phyloP scores from a whole-genome alignment of 306 rosid species.

The Clitoria ternatea region DNA sequence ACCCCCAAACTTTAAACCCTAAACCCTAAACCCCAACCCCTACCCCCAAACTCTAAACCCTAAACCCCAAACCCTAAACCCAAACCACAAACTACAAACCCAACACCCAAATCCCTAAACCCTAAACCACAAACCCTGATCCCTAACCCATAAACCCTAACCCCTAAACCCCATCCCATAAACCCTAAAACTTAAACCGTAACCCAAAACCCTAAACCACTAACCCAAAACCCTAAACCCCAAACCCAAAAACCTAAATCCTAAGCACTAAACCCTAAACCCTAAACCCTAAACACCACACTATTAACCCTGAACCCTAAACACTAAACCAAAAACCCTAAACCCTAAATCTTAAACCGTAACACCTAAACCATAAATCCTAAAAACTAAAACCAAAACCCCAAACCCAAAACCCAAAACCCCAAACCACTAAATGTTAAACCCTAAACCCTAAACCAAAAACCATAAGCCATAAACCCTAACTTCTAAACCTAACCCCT shows the following conservation, averaged over 20 bases:
- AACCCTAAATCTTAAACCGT: too few relatives aligned
- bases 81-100: constrained; percentile 20
- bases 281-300: constrained; percentile 4
- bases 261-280: constrained; percentile 8
- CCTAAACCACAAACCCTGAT: constrained; percentile 19
- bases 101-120: constrained; percentile 23
- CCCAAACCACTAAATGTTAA: too few relatives aligned
- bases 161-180: constrained; percentile 17
- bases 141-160: constrained; percentile 21
- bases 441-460: too few relatives aligned
- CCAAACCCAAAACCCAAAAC: too few relatives aligned
- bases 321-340: too few relatives aligned
- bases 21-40: too few relatives aligned
- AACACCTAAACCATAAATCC: too few relatives aligned
- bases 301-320: constrained; percentile 16
- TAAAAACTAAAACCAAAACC: too few relatives aligned
- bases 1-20: constrained; percentile 17
- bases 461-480: constrained; percentile 10
- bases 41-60: constrained; percentile 23
- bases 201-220: too few relatives aligned
- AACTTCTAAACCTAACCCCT: constrained; percentile 11
- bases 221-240: too few relatives aligned
- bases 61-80: constrained; percentile 19
- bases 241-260: too few relatives aligned
- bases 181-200: too few relatives aligned